A percentile compares a stretch with the other conserved stretches of the same genome.
Conservation (phyloP, 345 rosid genomes). For the Populus euphratica region DNA sequence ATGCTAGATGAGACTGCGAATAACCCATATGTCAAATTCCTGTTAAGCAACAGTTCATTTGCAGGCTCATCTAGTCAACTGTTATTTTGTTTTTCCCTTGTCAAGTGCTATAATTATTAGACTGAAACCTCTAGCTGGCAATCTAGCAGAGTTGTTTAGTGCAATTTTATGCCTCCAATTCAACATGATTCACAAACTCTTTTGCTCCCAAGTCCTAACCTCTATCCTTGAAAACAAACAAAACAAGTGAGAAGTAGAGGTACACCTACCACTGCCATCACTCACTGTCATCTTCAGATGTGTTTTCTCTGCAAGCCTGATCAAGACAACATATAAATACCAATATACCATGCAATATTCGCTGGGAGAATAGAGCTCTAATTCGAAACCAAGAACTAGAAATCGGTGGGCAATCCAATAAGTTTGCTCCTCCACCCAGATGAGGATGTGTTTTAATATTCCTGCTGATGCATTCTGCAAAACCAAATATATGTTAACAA, state of each 20-base stretch:
- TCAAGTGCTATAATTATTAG: background rate
- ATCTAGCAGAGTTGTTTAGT: background rate
- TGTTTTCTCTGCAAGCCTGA: slow-evolving; percentile 81
- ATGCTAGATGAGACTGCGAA: background rate
- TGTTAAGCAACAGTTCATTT: background rate
- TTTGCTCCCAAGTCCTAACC: background rate
- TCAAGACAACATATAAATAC: slow-evolving; percentile 66
- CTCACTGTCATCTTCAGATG: slow-evolving; percentile 51
- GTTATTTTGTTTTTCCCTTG: background rate
- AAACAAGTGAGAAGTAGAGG: background rate
- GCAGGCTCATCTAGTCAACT: background rate
- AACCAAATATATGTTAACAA: slow-evolving; percentile 11
- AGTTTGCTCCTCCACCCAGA: slow-evolving; percentile 91
- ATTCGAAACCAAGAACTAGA: slow-evolving; percentile 83
- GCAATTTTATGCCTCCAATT: background rate
- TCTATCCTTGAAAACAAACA: slow-evolving; percentile 1
- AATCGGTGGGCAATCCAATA: slow-evolving; percentile 91
- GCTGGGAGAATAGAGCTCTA: slow-evolving; percentile 80
- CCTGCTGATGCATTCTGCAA: slow-evolving; percentile 53
- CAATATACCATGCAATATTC: slow-evolving; percentile 98
- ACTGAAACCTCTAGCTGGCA: background rate
- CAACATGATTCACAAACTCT: background rate
- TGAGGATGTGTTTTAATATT: slow-evolving; percentile 59
- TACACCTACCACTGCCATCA: slow-evolving; percentile 38
- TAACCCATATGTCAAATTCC: background rate